Conservation (phyloP, 805 yeast genomes). For the Candida odintsovae region DNA sequence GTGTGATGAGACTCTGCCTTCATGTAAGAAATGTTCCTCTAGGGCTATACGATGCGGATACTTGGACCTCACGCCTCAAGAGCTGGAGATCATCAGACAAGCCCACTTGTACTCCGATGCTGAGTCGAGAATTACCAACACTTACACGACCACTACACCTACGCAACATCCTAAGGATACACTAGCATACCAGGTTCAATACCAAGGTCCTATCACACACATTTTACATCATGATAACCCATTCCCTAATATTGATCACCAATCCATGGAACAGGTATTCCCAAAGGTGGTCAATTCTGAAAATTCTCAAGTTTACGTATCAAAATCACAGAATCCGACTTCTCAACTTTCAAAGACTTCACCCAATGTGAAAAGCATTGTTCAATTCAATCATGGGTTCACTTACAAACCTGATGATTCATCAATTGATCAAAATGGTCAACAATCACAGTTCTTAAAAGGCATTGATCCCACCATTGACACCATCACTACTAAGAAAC, state of each 20-base stretch:
- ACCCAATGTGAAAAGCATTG: not conserved
- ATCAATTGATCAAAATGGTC: not conserved
- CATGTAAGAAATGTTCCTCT: slow-evolving; percentile 42
- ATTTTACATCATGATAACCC: not conserved
- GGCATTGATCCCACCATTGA: not conserved
- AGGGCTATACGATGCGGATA: slow-evolving; percentile 19
- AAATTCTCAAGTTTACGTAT: not conserved
- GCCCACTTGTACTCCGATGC: slow-evolving; percentile 9
- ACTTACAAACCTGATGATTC: not conserved
- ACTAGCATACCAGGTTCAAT: not conserved
- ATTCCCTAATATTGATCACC: not conserved
- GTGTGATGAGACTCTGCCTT: slow-evolving; percentile 56
- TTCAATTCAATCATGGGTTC: not conserved
- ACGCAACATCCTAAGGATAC: not conserved
- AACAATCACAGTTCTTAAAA: not conserved
- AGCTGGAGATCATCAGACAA: slow-evolving; percentile 9
- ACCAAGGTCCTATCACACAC: not conserved
- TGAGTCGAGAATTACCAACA: not conserved
- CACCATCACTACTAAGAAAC: not conserved
- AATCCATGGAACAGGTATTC: not conserved
- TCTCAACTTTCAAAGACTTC: not conserved
- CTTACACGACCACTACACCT: not conserved
- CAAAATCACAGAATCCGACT: not conserved
- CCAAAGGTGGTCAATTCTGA: not conserved
- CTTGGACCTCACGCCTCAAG: slow-evolving; percentile 11